phyloP scores from a whole-genome alignment of 2,329 filamentous ascomycete species.

The Cytospora chrysosperma region DNA sequence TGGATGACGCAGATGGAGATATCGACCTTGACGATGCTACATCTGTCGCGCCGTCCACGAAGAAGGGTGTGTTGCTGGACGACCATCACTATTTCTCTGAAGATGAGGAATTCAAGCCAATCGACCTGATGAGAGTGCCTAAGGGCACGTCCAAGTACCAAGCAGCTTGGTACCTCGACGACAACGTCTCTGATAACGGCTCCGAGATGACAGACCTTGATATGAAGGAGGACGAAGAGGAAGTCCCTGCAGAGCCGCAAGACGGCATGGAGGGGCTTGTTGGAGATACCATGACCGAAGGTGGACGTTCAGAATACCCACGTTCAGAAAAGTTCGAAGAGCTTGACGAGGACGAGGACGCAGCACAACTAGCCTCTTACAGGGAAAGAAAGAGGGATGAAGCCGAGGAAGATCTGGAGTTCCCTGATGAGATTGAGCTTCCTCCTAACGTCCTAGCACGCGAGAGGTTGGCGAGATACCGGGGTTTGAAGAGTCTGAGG shows the following conservation, averaged over 20 bases:
- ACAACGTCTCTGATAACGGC: slow-evolving; percentile 75
- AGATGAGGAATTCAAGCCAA: slow-evolving; percentile 64
- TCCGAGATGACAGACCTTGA: slow-evolving; percentile 76
- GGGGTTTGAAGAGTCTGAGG: slow-evolving; percentile 87
- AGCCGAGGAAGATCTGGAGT: slow-evolving; percentile 86
- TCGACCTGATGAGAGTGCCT: slow-evolving; percentile 69
- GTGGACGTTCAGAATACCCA: slow-evolving; percentile 82
- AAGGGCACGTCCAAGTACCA: slow-evolving; percentile 94
- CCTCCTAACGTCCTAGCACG: slow-evolving; percentile 82
- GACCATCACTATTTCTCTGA: slow-evolving; percentile 99
- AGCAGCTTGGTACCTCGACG: slow-evolving; percentile 83
- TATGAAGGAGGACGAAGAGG: slow-evolving; percentile 57
- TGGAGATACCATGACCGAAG: slow-evolving; percentile 70
- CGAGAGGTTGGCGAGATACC: slow-evolving; percentile 81
- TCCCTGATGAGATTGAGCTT: slow-evolving; percentile 95
- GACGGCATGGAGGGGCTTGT: slow-evolving; percentile 76
- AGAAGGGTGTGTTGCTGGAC: slow-evolving; percentile 88
- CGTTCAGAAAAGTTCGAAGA: slow-evolving; percentile 90
- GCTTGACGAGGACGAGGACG: slow-evolving; percentile 77
- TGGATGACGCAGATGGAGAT: slow-evolving; percentile 63
- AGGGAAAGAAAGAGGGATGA: slow-evolving; percentile 75
- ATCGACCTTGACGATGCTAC: slow-evolving; percentile 36
- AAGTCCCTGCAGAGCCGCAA: slow-evolving; percentile 64
- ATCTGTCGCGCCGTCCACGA: slow-evolving; percentile 49
- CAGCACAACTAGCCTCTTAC: slow-evolving; percentile 77